Conservation (phyloP, 495 filamentous ascomycete species). For the Penicillium goetzii region DNA sequence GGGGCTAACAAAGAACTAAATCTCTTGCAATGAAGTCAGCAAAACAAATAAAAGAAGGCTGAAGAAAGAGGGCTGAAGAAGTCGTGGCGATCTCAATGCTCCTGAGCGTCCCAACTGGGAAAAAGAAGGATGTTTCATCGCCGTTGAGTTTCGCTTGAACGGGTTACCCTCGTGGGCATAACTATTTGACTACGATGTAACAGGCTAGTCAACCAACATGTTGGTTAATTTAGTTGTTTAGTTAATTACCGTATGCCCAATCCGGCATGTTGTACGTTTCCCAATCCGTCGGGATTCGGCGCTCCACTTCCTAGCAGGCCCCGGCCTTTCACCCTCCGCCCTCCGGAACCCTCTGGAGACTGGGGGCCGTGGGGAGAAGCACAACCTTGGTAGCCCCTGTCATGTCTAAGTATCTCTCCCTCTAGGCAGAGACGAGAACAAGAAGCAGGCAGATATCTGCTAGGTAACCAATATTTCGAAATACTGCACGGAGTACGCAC, state of each 20-base stretch:
- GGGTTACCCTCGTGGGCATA: background rate
- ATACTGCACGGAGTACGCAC: background rate
- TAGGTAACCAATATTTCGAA: background rate
- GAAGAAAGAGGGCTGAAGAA: background rate
- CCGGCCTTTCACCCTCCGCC: background rate
- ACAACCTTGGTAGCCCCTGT: background rate
- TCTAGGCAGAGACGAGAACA: background rate
- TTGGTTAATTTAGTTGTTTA: background rate
- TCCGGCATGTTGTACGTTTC: slow-evolving; percentile 10
- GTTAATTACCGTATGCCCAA: background rate
- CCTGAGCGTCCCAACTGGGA: slow-evolving; percentile 1
- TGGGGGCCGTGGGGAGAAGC: slow-evolving; percentile 5
- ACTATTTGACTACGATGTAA: too few species aligned
- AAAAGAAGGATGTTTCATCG: slow-evolving; percentile 3
- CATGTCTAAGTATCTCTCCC: background rate
- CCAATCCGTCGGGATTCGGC: background rate
- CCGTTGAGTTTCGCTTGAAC: background rate
- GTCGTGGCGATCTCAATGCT: background rate
- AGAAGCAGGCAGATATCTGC: background rate
- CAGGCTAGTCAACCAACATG: too few species aligned
- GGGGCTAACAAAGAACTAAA: background rate
- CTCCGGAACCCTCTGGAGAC: slow-evolving; percentile 1
- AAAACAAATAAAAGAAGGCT: background rate
- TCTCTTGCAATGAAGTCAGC: background rate
- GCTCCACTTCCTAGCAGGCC: background rate